phyloP scores from a whole-genome alignment of 768 basidiomycete genomes.

The Termitomyces sp. region DNA sequence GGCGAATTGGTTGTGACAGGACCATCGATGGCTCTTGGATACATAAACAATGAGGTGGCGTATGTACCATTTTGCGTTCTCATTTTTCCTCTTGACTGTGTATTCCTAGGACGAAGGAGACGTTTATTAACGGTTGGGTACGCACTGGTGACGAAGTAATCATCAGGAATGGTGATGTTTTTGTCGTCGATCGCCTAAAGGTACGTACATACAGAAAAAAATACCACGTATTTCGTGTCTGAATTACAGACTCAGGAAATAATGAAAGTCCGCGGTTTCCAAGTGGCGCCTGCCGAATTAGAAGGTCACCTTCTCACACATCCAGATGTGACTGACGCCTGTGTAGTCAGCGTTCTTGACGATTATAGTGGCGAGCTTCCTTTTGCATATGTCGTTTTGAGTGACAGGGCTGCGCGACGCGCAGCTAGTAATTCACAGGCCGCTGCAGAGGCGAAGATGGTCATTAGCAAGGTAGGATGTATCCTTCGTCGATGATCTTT shows the following conservation, averaged over 20 bases:
- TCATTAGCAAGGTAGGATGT: slow-evolving; percentile 48
- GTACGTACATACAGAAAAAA: slow-evolving; percentile 26
- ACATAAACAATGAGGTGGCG: slow-evolving; percentile 55
- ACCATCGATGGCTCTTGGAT: slow-evolving; percentile 56
- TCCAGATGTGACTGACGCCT: slow-evolving; percentile 53
- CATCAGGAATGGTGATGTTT: slow-evolving; percentile 55
- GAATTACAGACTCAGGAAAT: slow-evolving; percentile 45
- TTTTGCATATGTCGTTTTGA: slow-evolving; percentile 60
- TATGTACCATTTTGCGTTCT: slow-evolving; percentile 24
- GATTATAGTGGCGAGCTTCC: slow-evolving; percentile 77
- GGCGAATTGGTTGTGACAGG: slow-evolving; percentile 59
- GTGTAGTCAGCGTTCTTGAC: slow-evolving; percentile 63
- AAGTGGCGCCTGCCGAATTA: slow-evolving; percentile 63
- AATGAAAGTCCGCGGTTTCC: slow-evolving; percentile 57
- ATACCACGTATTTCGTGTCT: background rate
- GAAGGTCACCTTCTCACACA: slow-evolving; percentile 62
- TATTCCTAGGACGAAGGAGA: slow-evolving; percentile 48
- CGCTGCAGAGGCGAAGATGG: slow-evolving; percentile 32
- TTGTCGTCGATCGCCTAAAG: slow-evolving; percentile 71
- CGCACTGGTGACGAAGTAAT: slow-evolving; percentile 72
- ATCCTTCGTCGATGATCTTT: background rate
- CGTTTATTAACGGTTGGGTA: slow-evolving; percentile 62
- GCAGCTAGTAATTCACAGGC: slow-evolving; percentile 26
- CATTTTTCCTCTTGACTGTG: background rate
- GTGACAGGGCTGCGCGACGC: slow-evolving; percentile 30